Percentiles rank a stretch among this genome's conserved stretches.
These are phyloP conservation scores for Starmerella kuoi DNA, from an alignment of 805 yeast genomes.

Conservation along the genomic window DNA sequence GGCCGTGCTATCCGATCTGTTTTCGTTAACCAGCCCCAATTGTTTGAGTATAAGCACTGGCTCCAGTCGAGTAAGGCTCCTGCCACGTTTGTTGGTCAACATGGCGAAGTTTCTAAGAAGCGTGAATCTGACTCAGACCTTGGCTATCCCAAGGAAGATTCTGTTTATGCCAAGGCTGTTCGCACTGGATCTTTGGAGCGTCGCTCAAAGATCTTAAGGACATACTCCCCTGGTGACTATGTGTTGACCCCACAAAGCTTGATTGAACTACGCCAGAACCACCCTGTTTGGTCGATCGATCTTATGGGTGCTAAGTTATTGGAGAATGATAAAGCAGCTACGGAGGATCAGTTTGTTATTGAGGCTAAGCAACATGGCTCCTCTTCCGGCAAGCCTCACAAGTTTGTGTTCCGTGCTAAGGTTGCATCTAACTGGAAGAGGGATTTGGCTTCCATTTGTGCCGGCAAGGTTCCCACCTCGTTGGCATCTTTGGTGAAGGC, in stretches of 20 bases:
- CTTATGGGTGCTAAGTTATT: constrained; percentile 55
- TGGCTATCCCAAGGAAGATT: constrained; percentile 52
- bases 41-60: constrained; percentile 81
- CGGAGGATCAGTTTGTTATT: constrained; percentile 55
- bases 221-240: constrained; percentile 84
- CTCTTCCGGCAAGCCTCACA: constrained; percentile 48
- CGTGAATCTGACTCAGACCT: constrained; percentile 30
- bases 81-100: constrained; percentile 5
- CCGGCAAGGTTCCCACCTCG: constrained; percentile 23
- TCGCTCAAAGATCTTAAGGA: constrained; percentile 79
- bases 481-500: constrained; percentile 4
- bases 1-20: constrained; percentile 64
- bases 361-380: constrained; percentile 27
- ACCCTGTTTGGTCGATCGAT: constrained; percentile 23
- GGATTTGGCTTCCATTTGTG: constrained; percentile 58
- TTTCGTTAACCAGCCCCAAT: constrained; percentile 63
- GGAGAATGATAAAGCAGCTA: constrained; percentile 58
- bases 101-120: not conserved
- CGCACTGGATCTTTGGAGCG: constrained; percentile 77
- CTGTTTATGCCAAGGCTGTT: constrained; percentile 54
- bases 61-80: constrained; percentile 14
- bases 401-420: constrained; percentile 91
- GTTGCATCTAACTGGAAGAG: constrained; percentile 69
- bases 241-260: constrained; percentile 78
- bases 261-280: constrained; percentile 64